phyloP scores from a whole-genome alignment of 2,329 filamentous ascomycete species.

The Eutypa lata region DNA sequence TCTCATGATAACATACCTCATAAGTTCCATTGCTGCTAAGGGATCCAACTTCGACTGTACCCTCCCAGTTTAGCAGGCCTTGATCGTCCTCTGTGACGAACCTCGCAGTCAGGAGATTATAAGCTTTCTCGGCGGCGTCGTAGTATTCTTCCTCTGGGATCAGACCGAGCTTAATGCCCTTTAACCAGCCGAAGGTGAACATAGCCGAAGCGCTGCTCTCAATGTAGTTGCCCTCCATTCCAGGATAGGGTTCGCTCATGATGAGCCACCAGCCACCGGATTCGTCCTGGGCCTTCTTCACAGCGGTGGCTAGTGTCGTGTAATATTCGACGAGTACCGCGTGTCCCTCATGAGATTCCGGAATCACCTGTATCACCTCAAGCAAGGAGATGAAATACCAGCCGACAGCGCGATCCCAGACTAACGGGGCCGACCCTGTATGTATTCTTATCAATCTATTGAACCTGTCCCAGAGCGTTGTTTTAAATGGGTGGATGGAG shows the following conservation, averaged over 20 bases:
- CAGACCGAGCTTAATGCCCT: slow-evolving; percentile 38
- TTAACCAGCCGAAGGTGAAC: slow-evolving; percentile 52
- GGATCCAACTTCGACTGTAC: slow-evolving; percentile 49
- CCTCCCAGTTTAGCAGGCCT: slow-evolving; percentile 46
- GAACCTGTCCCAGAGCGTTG: too few species aligned
- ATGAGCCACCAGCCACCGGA: slow-evolving; percentile 57
- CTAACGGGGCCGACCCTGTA: slow-evolving; percentile 45
- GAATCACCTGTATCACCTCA: slow-evolving; percentile 43
- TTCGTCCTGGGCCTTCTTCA: slow-evolving; percentile 40
- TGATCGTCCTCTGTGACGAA: slow-evolving; percentile 45
- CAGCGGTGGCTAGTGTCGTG: slow-evolving; percentile 36
- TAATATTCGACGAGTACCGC: slow-evolving; percentile 37
- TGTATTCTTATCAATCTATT: slow-evolving; percentile 44
- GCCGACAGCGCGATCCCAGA: slow-evolving; percentile 49
- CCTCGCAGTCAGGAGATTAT: slow-evolving; percentile 38
- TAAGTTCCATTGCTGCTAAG: slow-evolving; percentile 44
- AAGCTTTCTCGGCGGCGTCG: slow-evolving; percentile 38
- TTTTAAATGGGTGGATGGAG: too few species aligned
- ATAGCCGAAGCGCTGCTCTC: slow-evolving; percentile 58
- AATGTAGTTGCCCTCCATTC: slow-evolving; percentile 53
- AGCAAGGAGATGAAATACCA: slow-evolving; percentile 49
- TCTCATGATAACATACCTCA: slow-evolving; percentile 37
- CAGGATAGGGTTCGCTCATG: slow-evolving; percentile 47
- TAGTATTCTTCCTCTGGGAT: slow-evolving; percentile 30
- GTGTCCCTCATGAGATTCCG: slow-evolving; percentile 32